Conservation (phyloP, 805 yeast species). For the Sporopachydermia quercuum region DNA sequence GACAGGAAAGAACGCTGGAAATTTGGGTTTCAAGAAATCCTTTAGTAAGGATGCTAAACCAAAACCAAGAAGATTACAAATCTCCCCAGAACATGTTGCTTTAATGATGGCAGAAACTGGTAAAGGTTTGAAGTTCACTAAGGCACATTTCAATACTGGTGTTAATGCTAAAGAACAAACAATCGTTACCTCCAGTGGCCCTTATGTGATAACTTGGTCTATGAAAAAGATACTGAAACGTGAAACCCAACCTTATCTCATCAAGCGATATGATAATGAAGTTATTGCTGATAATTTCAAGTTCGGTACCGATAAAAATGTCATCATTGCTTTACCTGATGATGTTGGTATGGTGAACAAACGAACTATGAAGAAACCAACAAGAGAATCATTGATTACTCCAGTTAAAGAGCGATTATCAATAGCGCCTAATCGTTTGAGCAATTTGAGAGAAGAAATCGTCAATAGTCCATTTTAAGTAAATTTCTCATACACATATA, state of each 20-base stretch:
- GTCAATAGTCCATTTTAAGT: background rate
- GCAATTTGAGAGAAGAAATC: background rate
- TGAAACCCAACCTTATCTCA: constrained; percentile 40
- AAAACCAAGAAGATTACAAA: constrained; percentile 47
- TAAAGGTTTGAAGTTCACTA: constrained; percentile 41
- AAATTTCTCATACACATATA: too few relatives aligned
- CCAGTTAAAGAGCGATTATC: constrained; percentile 9
- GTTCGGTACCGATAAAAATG: constrained; percentile 55
- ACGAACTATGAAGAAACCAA: constrained; percentile 42
- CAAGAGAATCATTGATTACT: constrained; percentile 29
- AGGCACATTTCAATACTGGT: constrained; percentile 68
- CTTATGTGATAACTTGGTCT: constrained; percentile 73
- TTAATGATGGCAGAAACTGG: constrained; percentile 37
- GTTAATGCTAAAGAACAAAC: constrained; percentile 47
- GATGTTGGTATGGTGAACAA: constrained; percentile 62
- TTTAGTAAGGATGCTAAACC: constrained; percentile 56
- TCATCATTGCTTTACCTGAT: constrained; percentile 58
- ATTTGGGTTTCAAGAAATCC: constrained; percentile 46
- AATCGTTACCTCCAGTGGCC: constrained; percentile 69
- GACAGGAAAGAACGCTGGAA: constrained; percentile 44
- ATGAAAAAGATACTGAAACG: constrained; percentile 41
- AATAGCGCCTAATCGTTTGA: background rate
- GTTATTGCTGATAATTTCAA: constrained; percentile 70
- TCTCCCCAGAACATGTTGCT: constrained; percentile 60
- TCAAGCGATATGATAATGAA: constrained; percentile 43